Evolutionary conservation across 2,329 filamentous ascomycete species (phyloP).

Genomic region (Bertia moriformis): DNA sequence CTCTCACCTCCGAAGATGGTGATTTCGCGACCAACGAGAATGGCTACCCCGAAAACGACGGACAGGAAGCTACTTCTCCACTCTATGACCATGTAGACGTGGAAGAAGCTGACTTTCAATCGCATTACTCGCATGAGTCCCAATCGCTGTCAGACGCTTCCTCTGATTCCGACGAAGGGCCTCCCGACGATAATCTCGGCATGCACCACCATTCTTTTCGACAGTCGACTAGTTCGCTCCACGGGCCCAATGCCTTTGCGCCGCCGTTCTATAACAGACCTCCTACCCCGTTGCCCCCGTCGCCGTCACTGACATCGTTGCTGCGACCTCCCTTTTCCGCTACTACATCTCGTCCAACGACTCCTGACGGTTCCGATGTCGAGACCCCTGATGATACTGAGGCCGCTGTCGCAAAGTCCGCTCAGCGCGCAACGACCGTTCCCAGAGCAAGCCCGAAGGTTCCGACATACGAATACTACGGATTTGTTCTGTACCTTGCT

Average conservation of each 20-base stretch:
- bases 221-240: neutral
- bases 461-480: slow-evolving; percentile 99
- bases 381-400: slow-evolving; percentile 26
- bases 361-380: slow-evolving; percentile 79
- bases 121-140: neutral
- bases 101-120: slow-evolving; percentile 1
- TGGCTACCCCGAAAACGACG: neutral
- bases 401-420: slow-evolving; percentile 1
- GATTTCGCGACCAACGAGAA: neutral
- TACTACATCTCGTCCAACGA: slow-evolving; percentile 43
- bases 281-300: slow-evolving; percentile 85
- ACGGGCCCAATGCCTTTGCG: slow-evolving; percentile 28
- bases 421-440: slow-evolving; percentile 44
- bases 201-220: neutral
- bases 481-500: slow-evolving; percentile 90
- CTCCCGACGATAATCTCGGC: neutral
- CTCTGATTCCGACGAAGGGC: neutral
- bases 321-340: slow-evolving; percentile 61
- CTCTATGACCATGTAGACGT: neutral
- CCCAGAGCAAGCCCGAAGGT: slow-evolving; percentile 82
- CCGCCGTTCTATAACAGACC: slow-evolving; percentile 95
- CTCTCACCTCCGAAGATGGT: neutral
- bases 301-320: slow-evolving; percentile 80
- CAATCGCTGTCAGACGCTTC: neutral
- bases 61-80: neutral